phyloP scores from a whole-genome alignment of 108 stramenopile genomes.

The Epipyxis sp. region DNA sequence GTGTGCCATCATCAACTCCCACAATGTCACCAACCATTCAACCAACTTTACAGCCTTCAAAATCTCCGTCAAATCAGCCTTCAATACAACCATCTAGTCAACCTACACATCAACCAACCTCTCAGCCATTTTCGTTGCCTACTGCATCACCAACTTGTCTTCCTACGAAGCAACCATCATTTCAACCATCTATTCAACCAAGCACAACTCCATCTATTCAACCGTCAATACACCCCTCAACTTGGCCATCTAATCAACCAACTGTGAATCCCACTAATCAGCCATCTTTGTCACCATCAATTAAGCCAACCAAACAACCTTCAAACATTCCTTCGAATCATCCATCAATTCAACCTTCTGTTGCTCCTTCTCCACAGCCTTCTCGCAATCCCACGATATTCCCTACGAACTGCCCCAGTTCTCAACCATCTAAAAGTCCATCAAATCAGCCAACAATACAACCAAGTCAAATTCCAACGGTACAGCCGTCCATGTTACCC shows the following conservation, averaged over 20 bases:
- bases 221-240: background rate
- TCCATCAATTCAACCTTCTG: background rate
- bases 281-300: background rate
- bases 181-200: background rate
- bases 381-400: background rate
- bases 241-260: background rate
- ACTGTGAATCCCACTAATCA: background rate
- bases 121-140: too few species aligned
- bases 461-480: background rate
- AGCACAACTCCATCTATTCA: background rate
- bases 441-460: background rate
- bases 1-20: background rate
- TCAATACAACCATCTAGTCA: background rate
- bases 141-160: background rate
- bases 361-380: background rate
- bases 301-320: background rate
- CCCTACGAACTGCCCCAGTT: background rate
- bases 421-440: slow-evolving; percentile 11
- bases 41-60: background rate
- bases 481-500: slow-evolving; percentile 9
- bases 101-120: slow-evolving; percentile 1
- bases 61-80: slow-evolving; percentile 6
- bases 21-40: background rate
- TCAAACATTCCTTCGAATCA: background rate
- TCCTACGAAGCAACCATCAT: background rate